phyloP scores from a whole-genome alignment of 257 asterid genomes.

The Solanum bukasovii region DNA sequence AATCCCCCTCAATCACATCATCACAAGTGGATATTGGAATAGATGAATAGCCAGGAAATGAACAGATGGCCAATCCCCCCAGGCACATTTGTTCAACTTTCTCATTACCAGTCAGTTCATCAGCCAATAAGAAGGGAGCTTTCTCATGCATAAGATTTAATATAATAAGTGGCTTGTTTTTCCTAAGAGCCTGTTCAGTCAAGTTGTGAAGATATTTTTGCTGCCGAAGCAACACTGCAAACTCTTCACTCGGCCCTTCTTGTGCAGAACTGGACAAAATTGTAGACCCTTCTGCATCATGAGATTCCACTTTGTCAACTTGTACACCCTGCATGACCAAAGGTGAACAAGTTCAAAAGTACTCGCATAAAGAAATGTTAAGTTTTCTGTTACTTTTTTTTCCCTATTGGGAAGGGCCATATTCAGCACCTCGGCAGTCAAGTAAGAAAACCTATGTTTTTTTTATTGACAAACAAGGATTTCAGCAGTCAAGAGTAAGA shows the following conservation, averaged over 20 bases:
- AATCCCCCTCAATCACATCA: constrained; percentile 21
- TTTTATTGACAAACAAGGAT: background rate
- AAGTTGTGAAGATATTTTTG: constrained; percentile 54
- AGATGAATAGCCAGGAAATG: constrained; percentile 35
- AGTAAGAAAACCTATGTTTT: background rate
- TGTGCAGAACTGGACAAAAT: constrained; percentile 26
- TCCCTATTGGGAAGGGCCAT: background rate
- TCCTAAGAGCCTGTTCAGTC: constrained; percentile 78
- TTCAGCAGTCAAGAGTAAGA: background rate
- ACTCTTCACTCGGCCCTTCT: constrained; percentile 32
- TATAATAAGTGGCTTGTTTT: constrained; percentile 69
- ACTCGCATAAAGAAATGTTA: background rate
- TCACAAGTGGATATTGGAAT: constrained; percentile 28
- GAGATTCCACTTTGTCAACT: constrained; percentile 39
- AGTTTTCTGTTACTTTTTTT: background rate
- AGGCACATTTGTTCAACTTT: constrained; percentile 62
- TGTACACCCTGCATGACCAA: constrained; percentile 55
- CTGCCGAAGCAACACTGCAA: constrained; percentile 35
- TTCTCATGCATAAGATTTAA: constrained; percentile 70
- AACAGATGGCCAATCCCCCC: constrained; percentile 55
- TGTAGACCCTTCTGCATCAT: constrained; percentile 26
- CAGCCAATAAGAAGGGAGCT: constrained; percentile 40
- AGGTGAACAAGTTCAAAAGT: background rate
- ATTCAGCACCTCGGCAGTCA: background rate
- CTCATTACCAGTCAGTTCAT: constrained; percentile 35